A percentile compares a stretch with the other conserved stretches of the same genome.
Conservation (phyloP, 2,329 filamentous ascomycete species). For the Monosporascus sp. region DNA sequence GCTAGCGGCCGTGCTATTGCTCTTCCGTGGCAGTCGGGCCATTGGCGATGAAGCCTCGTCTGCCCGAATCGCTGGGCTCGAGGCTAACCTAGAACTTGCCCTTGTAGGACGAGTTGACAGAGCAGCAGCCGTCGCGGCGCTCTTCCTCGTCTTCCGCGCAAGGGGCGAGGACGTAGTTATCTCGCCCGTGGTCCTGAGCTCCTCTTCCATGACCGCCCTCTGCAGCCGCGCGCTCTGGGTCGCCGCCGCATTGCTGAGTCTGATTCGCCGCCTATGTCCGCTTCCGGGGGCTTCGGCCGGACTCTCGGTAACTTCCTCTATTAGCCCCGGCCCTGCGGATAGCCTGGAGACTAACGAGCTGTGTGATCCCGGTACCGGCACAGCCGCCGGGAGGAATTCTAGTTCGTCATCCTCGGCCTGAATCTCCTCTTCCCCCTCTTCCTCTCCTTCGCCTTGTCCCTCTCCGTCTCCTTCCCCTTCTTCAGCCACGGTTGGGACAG, state of each 20-base stretch:
- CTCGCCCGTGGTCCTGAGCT: slow-evolving; percentile 21
- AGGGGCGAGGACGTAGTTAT: slow-evolving; percentile 39
- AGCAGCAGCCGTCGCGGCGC: slow-evolving; percentile 19
- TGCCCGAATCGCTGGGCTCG: slow-evolving; percentile 9
- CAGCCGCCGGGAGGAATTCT: slow-evolving; percentile 11
- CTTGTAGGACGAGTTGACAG: slow-evolving; percentile 17
- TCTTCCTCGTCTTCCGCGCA: slow-evolving; percentile 35
- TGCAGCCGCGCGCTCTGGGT: slow-evolving; percentile 41
- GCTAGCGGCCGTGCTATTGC: slow-evolving; percentile 12
- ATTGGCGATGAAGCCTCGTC: slow-evolving; percentile 17
- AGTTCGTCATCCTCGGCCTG: slow-evolving; percentile 8
- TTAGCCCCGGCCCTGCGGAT: slow-evolving; percentile 10
- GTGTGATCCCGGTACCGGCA: slow-evolving; percentile 10
- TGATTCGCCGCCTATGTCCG: slow-evolving; percentile 41
- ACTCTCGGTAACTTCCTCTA: slow-evolving; percentile 48
- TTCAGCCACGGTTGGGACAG: background rate
- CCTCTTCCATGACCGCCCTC: slow-evolving; percentile 30
- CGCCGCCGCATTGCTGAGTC: slow-evolving; percentile 26
- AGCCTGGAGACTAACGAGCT: slow-evolving; percentile 14
- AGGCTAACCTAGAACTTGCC: slow-evolving; percentile 12
- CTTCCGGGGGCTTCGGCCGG: slow-evolving; percentile 52
- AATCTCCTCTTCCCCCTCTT: background rate
- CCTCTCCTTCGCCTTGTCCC: background rate
- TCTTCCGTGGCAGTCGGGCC: slow-evolving; percentile 14
- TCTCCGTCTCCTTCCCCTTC: background rate